phyloP scores from a whole-genome alignment of 164 flowering plant species.

The Stephania cephalantha region DNA sequence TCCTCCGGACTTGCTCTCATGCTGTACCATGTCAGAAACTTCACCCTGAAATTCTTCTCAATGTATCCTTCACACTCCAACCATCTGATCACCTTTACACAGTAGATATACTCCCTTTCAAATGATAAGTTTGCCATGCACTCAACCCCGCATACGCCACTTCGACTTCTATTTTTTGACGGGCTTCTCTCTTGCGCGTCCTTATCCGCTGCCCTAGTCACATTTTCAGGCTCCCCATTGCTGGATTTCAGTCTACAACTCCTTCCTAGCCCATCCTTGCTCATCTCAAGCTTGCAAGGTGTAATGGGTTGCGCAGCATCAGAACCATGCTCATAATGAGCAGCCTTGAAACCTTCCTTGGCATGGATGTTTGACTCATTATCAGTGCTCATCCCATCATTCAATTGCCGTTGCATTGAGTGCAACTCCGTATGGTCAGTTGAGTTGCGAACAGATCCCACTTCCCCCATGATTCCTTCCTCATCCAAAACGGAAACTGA shows the following conservation, averaged over 20 bases:
- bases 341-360: slow-evolving; percentile 33
- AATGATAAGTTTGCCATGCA: slow-evolving; percentile 24
- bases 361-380: slow-evolving; percentile 33
- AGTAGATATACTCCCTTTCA: slow-evolving; percentile 61
- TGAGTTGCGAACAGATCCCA: slow-evolving; percentile 13
- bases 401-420: slow-evolving; percentile 20
- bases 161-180: slow-evolving; percentile 28
- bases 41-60: slow-evolving; percentile 66
- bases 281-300: slow-evolving; percentile 57
- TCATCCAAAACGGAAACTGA: slow-evolving; percentile 35
- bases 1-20: slow-evolving; percentile 71
- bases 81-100: slow-evolving; percentile 69
- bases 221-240: slow-evolving; percentile 30
- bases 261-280: slow-evolving; percentile 38
- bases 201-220: slow-evolving; percentile 22
- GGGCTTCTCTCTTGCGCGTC: slow-evolving; percentile 31
- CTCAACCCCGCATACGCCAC: slow-evolving; percentile 23
- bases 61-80: slow-evolving; percentile 80
- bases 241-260: slow-evolving; percentile 28
- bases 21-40: slow-evolving; percentile 92
- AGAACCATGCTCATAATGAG: slow-evolving; percentile 30
- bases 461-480: slow-evolving; percentile 20
- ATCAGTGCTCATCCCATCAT: slow-evolving; percentile 39
- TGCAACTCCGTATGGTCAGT: background rate
- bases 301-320: slow-evolving; percentile 63